Evolutionary conservation across 352 stramenopile genomes (phyloP).

Genomic region (Thalassiosira livingstoniorum): DNA sequence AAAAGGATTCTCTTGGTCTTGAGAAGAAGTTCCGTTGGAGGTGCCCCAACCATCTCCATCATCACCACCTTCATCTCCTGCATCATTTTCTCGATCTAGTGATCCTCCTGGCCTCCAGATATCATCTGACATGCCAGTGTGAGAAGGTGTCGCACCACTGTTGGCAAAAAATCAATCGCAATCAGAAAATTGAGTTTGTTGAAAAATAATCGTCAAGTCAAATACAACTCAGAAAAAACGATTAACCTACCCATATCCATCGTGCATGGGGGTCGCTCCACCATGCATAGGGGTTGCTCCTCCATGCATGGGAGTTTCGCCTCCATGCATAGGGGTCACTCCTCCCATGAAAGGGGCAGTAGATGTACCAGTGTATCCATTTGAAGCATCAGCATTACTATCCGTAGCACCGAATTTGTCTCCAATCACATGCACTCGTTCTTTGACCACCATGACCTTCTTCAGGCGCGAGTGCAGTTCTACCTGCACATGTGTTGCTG

Average conservation of each 20-base stretch:
- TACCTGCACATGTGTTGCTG: constrained; percentile 84
- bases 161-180: constrained; percentile 2
- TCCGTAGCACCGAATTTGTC: constrained; percentile 87
- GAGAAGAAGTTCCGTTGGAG: constrained; percentile 29
- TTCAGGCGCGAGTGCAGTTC: constrained; percentile 86
- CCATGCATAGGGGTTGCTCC: constrained; percentile 84
- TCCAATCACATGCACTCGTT: constrained; percentile 82
- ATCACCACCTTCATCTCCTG: constrained; percentile 53
- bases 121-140: constrained; percentile 74
- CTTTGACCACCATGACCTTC: constrained; percentile 86
- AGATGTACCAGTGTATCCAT: constrained; percentile 42
- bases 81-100: constrained; percentile 71
- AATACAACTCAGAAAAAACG: constrained; percentile 11
- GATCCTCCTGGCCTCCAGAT: constrained; percentile 84
- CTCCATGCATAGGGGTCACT: constrained; percentile 84
- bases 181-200: neutral
- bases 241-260: constrained; percentile 57
- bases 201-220: neutral
- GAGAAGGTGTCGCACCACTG: constrained; percentile 55
- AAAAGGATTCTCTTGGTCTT: constrained; percentile 61
- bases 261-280: constrained; percentile 60
- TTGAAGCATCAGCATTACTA: constrained; percentile 44
- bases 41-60: constrained; percentile 53
- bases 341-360: constrained; percentile 64
- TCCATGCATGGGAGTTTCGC: constrained; percentile 81